A percentile compares a stretch with the other conserved stretches of the same genome.
Conservation (phyloP, 176 grass and related monocot species). For the Lolium perenne region DNA sequence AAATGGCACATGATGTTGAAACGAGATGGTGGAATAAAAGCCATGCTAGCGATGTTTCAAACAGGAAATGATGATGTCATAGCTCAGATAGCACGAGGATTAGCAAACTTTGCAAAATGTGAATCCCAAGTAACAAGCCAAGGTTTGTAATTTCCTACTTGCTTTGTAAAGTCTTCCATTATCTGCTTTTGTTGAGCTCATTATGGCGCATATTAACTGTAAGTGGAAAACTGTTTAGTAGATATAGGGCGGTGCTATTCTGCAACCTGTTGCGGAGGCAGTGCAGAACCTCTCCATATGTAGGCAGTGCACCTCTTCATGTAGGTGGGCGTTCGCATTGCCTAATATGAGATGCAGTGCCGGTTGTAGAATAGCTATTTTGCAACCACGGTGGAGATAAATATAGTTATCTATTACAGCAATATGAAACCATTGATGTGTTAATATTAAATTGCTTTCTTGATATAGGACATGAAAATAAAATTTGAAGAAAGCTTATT, state of each 20-base stretch:
- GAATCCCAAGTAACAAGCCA: slow-evolving; percentile 90
- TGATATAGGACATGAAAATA: too few relatives aligned
- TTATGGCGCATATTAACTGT: slow-evolving; percentile 19
- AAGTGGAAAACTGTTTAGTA: slow-evolving; percentile 5
- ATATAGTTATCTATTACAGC: too few relatives aligned
- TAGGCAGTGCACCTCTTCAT: too few relatives aligned
- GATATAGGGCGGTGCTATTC: not conserved
- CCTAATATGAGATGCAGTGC: too few relatives aligned
- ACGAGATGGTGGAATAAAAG: slow-evolving; percentile 90
- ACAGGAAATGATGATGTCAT: slow-evolving; percentile 76
- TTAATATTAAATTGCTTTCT: too few relatives aligned
- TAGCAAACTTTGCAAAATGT: slow-evolving; percentile 98
- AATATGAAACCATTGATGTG: too few relatives aligned
- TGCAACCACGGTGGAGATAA: too few relatives aligned
- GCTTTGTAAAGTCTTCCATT: not conserved
- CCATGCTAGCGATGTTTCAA: slow-evolving; percentile 71
- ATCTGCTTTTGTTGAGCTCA: slow-evolving; percentile 30
- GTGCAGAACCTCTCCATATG: too few relatives aligned
- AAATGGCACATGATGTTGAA: slow-evolving; percentile 77
- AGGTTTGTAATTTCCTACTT: slow-evolving; percentile 53
- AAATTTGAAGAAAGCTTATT: too few relatives aligned
- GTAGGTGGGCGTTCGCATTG: too few relatives aligned
- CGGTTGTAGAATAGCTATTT: too few relatives aligned
- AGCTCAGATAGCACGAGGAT: slow-evolving; percentile 92
- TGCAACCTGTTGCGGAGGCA: too few relatives aligned